These are phyloP conservation scores for Calocybe indica DNA, from an alignment of 768 basidiomycete genomes.

Conservation along the genomic window DNA sequence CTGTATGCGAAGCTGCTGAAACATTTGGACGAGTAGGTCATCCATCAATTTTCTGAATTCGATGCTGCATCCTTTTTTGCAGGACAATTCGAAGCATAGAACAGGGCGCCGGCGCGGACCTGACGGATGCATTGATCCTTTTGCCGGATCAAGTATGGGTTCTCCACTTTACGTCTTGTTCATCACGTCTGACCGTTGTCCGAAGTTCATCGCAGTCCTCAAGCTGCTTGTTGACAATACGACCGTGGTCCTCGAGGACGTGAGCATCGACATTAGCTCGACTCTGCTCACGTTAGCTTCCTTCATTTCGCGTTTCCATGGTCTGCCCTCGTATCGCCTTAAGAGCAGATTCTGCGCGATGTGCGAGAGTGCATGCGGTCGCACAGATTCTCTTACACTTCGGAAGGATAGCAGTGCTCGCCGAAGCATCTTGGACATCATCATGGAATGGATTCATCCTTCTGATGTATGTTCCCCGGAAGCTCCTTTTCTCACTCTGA, in stretches of 20 bases:
- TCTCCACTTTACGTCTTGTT: background rate
- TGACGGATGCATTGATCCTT: conserved; percentile 35
- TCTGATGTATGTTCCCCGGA: conserved; percentile 32
- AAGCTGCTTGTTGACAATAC: conserved; percentile 76
- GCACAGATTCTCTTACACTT: conserved; percentile 52
- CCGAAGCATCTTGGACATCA: conserved; percentile 65
- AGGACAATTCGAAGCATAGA: conserved; percentile 50
- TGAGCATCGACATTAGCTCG: conserved; percentile 58
- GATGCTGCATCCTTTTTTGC: background rate
- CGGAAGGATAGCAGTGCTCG: conserved; percentile 64
- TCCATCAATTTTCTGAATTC: background rate
- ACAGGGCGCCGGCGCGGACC: conserved; percentile 38
- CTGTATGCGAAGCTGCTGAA: conserved; percentile 64
- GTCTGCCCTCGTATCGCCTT: conserved; percentile 51
- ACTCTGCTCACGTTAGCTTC: conserved; percentile 53
- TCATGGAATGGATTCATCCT: conserved; percentile 75
- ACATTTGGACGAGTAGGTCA: conserved; percentile 67
- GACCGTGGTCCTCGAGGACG: conserved; percentile 49
- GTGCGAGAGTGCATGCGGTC: conserved; percentile 61
- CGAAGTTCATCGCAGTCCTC: conserved; percentile 67
- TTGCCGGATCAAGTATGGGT: conserved; percentile 69
- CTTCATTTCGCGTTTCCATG: conserved; percentile 59
- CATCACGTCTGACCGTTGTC: background rate
- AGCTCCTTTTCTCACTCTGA: background rate
- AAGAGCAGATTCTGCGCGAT: conserved; percentile 73